A percentile compares a stretch with the other conserved stretches of the same genome.
These are phyloP conservation scores for Anastatica hierochuntica DNA, from an alignment of 345 rosid species.

Conservation along the genomic window DNA sequence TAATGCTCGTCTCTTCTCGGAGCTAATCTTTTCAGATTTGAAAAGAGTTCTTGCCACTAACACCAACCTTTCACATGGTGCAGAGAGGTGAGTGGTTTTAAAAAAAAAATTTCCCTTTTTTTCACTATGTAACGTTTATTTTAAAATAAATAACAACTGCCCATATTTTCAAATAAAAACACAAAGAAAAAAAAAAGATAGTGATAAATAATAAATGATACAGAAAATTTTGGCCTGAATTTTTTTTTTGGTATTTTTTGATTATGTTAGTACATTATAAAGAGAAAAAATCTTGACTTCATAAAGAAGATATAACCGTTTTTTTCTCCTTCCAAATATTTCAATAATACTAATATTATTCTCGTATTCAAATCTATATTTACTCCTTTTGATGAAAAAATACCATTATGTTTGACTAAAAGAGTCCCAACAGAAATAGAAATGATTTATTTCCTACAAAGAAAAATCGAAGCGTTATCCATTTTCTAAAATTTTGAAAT, in stretches of 20 bases:
- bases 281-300: constrained; percentile 19
- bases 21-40: constrained; percentile 20
- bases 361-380: constrained; percentile 5
- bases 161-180: background rate
- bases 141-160: too few relatives aligned
- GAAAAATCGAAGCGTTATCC: too few relatives aligned
- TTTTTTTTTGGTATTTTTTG: background rate
- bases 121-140: too few relatives aligned
- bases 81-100: constrained; percentile 25
- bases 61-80: constrained; percentile 31
- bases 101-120: constrained; percentile 12
- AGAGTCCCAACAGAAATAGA: background rate
- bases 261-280: too few relatives aligned
- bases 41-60: constrained; percentile 28
- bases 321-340: background rate
- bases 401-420: background rate
- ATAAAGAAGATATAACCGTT: constrained; percentile 6
- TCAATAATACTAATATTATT: background rate
- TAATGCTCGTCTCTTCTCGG: constrained; percentile 4
- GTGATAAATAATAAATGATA: constrained; percentile 23
- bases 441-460: too few relatives aligned
- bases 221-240: background rate
- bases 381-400: background rate
- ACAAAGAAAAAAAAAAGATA: constrained; percentile 2
- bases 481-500: too few relatives aligned